Conservation (phyloP, 2,329 filamentous ascomycete genomes). For the Neodidymelliopsis sp. region DNA sequence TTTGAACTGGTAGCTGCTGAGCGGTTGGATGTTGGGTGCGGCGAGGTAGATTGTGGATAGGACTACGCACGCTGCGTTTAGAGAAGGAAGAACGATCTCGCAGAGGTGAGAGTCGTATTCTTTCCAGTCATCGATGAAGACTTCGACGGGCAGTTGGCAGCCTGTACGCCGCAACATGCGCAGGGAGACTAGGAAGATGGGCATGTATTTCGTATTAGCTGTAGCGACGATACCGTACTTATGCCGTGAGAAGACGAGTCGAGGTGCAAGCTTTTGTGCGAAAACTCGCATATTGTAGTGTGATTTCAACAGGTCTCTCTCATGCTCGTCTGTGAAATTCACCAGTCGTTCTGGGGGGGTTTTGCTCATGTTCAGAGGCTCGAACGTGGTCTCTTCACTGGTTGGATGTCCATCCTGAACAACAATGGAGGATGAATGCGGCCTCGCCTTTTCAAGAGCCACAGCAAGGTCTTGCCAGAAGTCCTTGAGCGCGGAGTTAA, state of each 20-base stretch:
- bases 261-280: constrained; percentile 28
- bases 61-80: constrained; percentile 51
- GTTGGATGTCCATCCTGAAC: constrained; percentile 17
- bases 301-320: constrained; percentile 25
- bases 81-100: constrained; percentile 45
- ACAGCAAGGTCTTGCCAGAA: constrained; percentile 11
- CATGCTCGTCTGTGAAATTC: constrained; percentile 28
- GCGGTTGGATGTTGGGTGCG: constrained; percentile 19
- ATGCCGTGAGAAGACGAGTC: constrained; percentile 49
- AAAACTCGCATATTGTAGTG: constrained; percentile 33
- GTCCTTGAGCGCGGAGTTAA: not conserved
- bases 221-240: constrained; percentile 61
- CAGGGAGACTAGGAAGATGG: constrained; percentile 59
- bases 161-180: constrained; percentile 62
- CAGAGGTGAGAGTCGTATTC: constrained; percentile 52
- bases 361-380: constrained; percentile 21
- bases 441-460: constrained; percentile 18
- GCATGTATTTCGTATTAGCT: constrained; percentile 57
- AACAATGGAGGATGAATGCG: constrained; percentile 22
- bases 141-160: constrained; percentile 58
- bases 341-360: constrained; percentile 20
- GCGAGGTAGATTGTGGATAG: constrained; percentile 36
- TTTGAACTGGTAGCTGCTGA: constrained; percentile 61
- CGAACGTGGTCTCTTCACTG: constrained; percentile 12
- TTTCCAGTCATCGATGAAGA: constrained; percentile 48